Evolutionary conservation across 371 early-diverging fungal genomes (phyloP).

Genomic region (Rhizopus stolonifer): DNA sequence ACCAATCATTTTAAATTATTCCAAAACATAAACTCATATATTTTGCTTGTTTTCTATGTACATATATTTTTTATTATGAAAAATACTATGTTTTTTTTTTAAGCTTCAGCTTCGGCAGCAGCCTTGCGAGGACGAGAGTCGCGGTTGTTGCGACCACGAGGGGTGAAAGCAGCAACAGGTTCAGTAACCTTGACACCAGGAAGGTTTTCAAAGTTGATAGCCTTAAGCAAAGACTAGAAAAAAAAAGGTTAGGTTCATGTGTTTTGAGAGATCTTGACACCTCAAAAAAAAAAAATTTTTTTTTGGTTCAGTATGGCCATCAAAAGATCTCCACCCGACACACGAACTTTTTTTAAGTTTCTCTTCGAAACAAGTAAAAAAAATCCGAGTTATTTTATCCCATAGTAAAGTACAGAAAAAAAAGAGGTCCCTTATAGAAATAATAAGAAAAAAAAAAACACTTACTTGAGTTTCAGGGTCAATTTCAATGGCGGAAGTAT

Average conservation of each 20-base stretch:
- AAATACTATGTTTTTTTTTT: conserved; percentile 8
- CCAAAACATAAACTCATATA: no score
- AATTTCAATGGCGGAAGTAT: conserved; percentile 91
- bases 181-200: conserved; percentile 66
- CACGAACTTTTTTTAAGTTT: conserved; percentile 16
- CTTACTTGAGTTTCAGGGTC: conserved; percentile 89
- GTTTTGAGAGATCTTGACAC: conserved; percentile 30
- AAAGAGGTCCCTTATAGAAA: neutral
- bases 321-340: conserved; percentile 27
- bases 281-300: conserved; percentile 15
- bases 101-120: conserved; percentile 21
- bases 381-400: neutral
- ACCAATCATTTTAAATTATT: no score
- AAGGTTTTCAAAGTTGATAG: conserved; percentile 90
- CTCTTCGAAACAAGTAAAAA: neutral
- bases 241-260: conserved; percentile 18
- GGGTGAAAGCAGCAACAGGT: conserved; percentile 41
- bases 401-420: neutral
- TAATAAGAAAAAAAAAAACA: conserved; percentile 10
- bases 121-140: conserved; percentile 38
- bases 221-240: conserved; percentile 89
- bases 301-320: conserved; percentile 29
- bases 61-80: no score
- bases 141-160: conserved; percentile 27
- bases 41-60: neutral